Conservation (phyloP, 805 yeast species). For the Candida jianshihensis region DNA sequence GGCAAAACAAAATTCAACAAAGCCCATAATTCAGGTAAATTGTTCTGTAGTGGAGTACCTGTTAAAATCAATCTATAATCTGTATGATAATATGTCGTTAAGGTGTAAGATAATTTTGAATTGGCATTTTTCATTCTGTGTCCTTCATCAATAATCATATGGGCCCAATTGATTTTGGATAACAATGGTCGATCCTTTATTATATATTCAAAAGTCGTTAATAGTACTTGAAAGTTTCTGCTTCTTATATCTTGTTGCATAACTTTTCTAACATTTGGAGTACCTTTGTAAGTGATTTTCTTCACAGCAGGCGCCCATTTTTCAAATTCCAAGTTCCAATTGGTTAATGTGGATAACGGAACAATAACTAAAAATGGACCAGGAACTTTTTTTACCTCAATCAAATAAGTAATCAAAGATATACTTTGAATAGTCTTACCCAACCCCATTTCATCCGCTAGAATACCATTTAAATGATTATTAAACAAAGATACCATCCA, state of each 20-base stretch:
- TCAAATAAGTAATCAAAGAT: conserved; percentile 63
- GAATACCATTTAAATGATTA: conserved; percentile 91
- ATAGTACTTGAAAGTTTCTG: conserved; percentile 68
- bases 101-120: conserved; percentile 66
- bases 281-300: conserved; percentile 70
- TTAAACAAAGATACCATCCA: conserved; percentile 98
- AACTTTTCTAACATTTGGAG: conserved; percentile 62
- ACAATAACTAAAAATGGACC: conserved; percentile 77
- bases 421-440: conserved; percentile 92
- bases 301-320: conserved; percentile 83
- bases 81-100: conserved; percentile 65
- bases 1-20: conserved; percentile 76
- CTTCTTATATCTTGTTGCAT: conserved; percentile 56
- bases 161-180: conserved; percentile 67
- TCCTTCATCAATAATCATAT: conserved; percentile 89
- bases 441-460: conserved; percentile 99
- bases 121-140: conserved; percentile 80
- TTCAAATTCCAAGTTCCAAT: conserved; percentile 81
- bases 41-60: conserved; percentile 84
- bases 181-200: conserved; percentile 70
- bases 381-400: conserved; percentile 56
- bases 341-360: conserved; percentile 76
- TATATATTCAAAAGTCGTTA: conserved; percentile 79
- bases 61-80: conserved; percentile 75
- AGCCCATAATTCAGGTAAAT: conserved; percentile 83